Evolutionary conservation across 306 rosid genomes (phyloP).

Genomic region (Prunus mira): DNA sequence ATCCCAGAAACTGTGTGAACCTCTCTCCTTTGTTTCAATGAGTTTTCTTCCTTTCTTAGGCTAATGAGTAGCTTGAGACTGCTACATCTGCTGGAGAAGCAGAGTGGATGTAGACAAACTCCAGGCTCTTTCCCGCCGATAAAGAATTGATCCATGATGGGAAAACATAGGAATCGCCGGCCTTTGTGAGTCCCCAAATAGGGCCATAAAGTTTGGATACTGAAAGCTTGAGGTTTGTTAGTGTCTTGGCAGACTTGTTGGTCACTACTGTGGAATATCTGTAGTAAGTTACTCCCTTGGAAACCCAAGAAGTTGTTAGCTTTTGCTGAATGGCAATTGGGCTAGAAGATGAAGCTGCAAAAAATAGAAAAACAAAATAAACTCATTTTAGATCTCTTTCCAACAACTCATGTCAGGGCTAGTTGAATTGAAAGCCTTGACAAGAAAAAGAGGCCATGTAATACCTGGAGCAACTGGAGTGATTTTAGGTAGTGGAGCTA

Average conservation of each 20-base stretch:
- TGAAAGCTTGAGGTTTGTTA: slow-evolving; percentile 56
- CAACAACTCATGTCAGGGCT: neutral
- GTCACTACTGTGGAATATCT: slow-evolving; percentile 81
- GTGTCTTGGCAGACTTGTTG: slow-evolving; percentile 68
- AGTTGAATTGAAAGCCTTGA: too few species aligned
- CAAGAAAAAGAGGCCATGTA: neutral
- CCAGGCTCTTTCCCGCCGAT: slow-evolving; percentile 78
- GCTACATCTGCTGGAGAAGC: slow-evolving; percentile 70
- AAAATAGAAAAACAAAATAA: neutral
- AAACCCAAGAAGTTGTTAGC: slow-evolving; percentile 69
- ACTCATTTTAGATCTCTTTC: slow-evolving; percentile 24
- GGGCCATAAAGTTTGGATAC: slow-evolving; percentile 86
- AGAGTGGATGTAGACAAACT: slow-evolving; percentile 91
- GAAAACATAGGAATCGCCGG: slow-evolving; percentile 60
- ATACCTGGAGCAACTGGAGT: slow-evolving; percentile 76
- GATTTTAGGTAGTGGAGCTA: slow-evolving; percentile 41
- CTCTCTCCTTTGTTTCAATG: slow-evolving; percentile 18
- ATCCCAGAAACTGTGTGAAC: slow-evolving; percentile 38
- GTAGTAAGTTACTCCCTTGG: slow-evolving; percentile 65
- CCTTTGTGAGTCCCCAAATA: slow-evolving; percentile 80
- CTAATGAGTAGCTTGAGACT: slow-evolving; percentile 62
- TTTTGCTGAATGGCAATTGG: slow-evolving; percentile 66
- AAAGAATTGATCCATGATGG: slow-evolving; percentile 83
- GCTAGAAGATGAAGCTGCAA: slow-evolving; percentile 58
- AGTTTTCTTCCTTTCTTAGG: slow-evolving; percentile 32